These are phyloP conservation scores for Chlamydomonas eustigma DNA, from an alignment of 139 green algal species.

Conservation along the genomic window DNA sequence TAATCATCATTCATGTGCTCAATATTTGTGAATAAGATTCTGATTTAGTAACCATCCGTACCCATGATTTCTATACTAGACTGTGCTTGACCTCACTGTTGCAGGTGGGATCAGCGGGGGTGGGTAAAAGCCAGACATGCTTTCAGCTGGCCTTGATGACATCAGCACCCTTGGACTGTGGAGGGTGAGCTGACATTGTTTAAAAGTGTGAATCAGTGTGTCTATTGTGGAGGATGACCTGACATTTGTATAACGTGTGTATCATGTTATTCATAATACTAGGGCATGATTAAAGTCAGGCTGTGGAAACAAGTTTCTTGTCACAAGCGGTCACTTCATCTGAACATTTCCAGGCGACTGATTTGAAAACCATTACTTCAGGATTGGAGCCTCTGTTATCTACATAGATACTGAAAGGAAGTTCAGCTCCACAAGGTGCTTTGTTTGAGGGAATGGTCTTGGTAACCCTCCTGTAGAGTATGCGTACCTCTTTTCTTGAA, in stretches of 20 bases:
- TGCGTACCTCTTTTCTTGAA: neutral
- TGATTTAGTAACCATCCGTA: no score
- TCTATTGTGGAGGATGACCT: neutral
- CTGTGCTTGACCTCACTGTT: no score
- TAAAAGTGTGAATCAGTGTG: neutral
- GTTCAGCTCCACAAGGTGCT: neutral
- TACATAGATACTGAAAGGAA: conserved; percentile 6
- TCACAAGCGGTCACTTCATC: neutral
- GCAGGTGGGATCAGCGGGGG: neutral
- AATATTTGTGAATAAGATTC: no score
- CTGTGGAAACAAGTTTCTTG: neutral
- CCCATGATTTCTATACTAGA: no score
- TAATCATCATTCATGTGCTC: no score
- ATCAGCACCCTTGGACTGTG: neutral
- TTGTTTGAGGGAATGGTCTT: neutral
- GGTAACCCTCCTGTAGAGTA: neutral
- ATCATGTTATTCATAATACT: no score
- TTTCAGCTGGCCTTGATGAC: neutral
- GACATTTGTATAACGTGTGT: no score
- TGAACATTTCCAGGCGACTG: neutral
- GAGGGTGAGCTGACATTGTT: neutral
- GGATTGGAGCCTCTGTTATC: neutral
- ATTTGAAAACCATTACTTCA: neutral
- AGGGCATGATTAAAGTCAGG: no score
- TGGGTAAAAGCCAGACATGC: conserved; percentile 3